These are phyloP conservation scores for Nemophila menziesii DNA, from an alignment of 257 asterid genomes.

Conservation along the genomic window DNA sequence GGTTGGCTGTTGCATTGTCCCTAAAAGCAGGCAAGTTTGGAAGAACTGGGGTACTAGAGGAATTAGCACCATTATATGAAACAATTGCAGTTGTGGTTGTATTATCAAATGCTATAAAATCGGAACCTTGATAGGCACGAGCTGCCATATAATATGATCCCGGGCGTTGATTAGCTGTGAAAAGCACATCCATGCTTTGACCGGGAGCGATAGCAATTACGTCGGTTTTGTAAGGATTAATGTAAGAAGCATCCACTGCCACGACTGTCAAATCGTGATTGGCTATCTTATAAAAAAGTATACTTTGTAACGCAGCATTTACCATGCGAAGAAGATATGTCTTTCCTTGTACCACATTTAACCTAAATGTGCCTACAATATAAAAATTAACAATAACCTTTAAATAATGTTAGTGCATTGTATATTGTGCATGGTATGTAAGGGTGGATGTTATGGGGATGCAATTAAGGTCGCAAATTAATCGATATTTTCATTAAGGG, in stretches of 20 bases:
- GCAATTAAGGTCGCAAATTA: too few relatives aligned
- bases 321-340: constrained; percentile 1
- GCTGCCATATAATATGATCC: constrained; percentile 4
- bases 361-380: background rate
- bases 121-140: background rate
- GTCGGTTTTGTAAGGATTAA: background rate
- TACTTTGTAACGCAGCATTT: background rate
- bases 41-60: background rate
- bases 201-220: background rate
- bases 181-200: constrained; percentile 3
- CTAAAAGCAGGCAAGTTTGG: background rate
- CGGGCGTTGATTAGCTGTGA: constrained; percentile 1
- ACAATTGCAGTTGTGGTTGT: background rate
- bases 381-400: too few relatives aligned
- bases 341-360: background rate
- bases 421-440: too few relatives aligned
- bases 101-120: background rate
- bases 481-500: too few relatives aligned
- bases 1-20: constrained; percentile 1
- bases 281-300: background rate
- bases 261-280: constrained; percentile 1
- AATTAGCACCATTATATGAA: background rate
- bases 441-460: too few relatives aligned
- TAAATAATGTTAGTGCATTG: background rate
- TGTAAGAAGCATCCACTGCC: background rate